Conservation (phyloP, 2,329 filamentous ascomycete genomes). For the Oidium heveae region DNA sequence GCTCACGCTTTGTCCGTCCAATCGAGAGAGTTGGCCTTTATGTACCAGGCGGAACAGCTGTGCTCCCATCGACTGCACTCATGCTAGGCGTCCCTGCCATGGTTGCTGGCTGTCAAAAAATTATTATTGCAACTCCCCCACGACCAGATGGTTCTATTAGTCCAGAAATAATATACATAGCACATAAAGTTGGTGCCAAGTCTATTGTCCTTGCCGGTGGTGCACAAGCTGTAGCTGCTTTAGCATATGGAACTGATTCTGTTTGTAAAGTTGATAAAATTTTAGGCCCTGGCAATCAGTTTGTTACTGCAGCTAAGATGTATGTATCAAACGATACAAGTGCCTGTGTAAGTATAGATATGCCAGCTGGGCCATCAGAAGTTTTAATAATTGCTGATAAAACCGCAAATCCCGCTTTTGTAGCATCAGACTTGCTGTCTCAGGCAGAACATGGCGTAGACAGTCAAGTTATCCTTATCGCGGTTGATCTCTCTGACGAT, state of each 20-base stretch:
- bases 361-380: constrained; percentile 92
- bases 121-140: constrained; percentile 79
- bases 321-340: constrained; percentile 91
- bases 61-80: constrained; percentile 86
- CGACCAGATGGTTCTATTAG: constrained; percentile 74
- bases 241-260: constrained; percentile 91
- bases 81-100: constrained; percentile 96
- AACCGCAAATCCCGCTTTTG: constrained; percentile 72
- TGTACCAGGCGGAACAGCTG: constrained; percentile 84
- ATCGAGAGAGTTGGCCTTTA: constrained; percentile 95
- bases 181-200: constrained; percentile 88
- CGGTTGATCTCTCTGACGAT: constrained; percentile 48
- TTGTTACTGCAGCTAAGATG: constrained; percentile 98
- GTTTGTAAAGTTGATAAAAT: constrained; percentile 98
- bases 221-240: constrained; percentile 81
- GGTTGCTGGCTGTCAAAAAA: constrained; percentile 89
- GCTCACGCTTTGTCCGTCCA: constrained; percentile 72
- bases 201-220: constrained; percentile 89
- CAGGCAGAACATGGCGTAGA: constrained; percentile 95
- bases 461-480: constrained; percentile 80
- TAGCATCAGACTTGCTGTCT: constrained; percentile 79
- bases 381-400: constrained; percentile 88
- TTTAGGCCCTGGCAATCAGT: constrained; percentile 89
- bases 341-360: constrained; percentile 85
- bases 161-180: constrained; percentile 90